Base-by-base conservation (phyloP, 768 basidiomycete genomes). In the Rhizopogon vesiculosus region DNA sequence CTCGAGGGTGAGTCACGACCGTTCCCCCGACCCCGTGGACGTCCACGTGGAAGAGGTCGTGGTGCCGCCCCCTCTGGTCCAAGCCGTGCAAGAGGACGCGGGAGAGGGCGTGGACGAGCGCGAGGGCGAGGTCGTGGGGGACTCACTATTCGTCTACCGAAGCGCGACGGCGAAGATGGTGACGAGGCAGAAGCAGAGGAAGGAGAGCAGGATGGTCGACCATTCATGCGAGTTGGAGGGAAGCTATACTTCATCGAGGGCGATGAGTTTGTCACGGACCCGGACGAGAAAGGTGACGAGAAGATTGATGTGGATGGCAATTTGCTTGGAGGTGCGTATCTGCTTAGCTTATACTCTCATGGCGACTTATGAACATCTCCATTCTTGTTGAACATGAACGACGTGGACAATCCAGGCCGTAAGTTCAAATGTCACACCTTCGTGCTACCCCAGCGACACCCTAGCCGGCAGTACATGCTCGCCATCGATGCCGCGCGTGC, bases 401-500 rank as follows among this genome's bases (percentile, higher is more conserved):
- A 40, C 15, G 31, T 53, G 56, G 38, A 60, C 35, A 9, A 33
- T 16, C 3, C 61, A 97, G 95, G 88, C 50, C 85, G 96, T 40
- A 78, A 81, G 54, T 97, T 93, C 78, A 96, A 95, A 70, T 86
- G 93, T 1, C 74, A 82, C 29, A 97, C 95, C 1, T 98, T 99
- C 68, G 72, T 80, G n/a, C 83, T 94, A 5, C 89, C 92, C 0
- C 84, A 84, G 54, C 84, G 96, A 19, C 86, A 98, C 64, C 86
- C 93, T 8, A 81, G 90, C 28, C 81, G 88, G 44, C 78, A 84
- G 57, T 99, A 97, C 73, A 91, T 97, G 83, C 89, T 98, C 42
- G 94, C 96, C 19, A 98, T 99, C 56, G 97, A 99, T 65, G 96
- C 94, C 3, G 97, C 97, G 0, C 85, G 96, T 28, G 91, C 92